These are phyloP conservation scores for Xylaria acuta DNA, from an alignment of 495 filamentous ascomycete genomes.

Conservation along the genomic window DNA sequence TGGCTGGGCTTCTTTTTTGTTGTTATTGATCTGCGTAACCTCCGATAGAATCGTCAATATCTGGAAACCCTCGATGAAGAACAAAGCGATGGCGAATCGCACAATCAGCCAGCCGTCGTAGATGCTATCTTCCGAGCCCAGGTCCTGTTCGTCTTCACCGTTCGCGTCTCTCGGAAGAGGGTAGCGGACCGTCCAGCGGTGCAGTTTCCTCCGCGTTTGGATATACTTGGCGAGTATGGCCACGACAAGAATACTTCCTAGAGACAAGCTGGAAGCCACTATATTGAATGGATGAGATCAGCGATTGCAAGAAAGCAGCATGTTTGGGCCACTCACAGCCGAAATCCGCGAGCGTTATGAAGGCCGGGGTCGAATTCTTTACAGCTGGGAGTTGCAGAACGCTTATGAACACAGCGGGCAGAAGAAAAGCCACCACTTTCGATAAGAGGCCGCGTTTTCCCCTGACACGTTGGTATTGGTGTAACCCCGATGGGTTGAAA, in stretches of 20 bases:
- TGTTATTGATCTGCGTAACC: constrained; percentile 44
- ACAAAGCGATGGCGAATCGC: constrained; percentile 54
- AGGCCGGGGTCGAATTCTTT: constrained; percentile 37
- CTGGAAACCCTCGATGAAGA: constrained; percentile 53
- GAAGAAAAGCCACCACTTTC: constrained; percentile 43
- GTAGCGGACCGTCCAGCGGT: constrained; percentile 48
- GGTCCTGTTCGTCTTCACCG: constrained; percentile 27
- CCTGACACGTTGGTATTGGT: constrained; percentile 30
- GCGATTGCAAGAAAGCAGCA: not conserved
- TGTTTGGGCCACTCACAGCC: constrained; percentile 44
- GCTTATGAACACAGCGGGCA: constrained; percentile 47
- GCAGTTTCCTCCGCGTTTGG: constrained; percentile 46
- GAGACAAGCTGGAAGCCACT: constrained; percentile 51
- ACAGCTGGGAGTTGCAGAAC: constrained; percentile 43
- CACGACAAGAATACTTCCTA: constrained; percentile 49
- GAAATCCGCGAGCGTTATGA: constrained; percentile 49
- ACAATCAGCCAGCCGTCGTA: constrained; percentile 56
- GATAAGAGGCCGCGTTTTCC: constrained; percentile 41
- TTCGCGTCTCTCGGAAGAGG: constrained; percentile 25
- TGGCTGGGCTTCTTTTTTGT: constrained; percentile 41
- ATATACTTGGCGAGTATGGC: constrained; percentile 55
- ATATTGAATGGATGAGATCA: not conserved
- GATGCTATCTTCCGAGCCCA: constrained; percentile 39
- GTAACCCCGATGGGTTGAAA: constrained; percentile 37
- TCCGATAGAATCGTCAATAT: constrained; percentile 51